A percentile compares a stretch with the other conserved stretches of the same genome.
Conservation (phyloP, 495 filamentous ascomycete species). For the Neurospora sp. region DNA sequence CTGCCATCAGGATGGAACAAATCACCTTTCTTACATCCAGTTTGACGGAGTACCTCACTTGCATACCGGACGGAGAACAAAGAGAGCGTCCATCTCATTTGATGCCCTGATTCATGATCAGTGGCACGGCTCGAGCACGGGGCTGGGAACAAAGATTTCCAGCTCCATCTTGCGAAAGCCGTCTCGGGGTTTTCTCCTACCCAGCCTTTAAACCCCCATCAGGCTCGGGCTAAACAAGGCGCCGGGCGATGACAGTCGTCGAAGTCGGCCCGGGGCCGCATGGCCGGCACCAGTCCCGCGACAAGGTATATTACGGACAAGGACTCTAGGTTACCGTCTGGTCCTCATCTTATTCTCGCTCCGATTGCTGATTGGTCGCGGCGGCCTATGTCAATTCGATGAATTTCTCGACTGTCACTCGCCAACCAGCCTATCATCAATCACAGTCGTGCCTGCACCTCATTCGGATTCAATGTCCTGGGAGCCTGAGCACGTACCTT, state of each 20-base stretch:
- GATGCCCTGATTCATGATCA: background rate
- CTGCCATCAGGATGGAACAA: too few species aligned
- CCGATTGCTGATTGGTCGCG: background rate
- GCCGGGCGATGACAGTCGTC: background rate
- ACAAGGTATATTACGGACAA: background rate
- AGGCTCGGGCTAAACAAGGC: background rate
- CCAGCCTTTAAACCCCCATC: background rate
- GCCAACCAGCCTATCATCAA: background rate
- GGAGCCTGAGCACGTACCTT: background rate
- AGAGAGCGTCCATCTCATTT: background rate
- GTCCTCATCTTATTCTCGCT: background rate
- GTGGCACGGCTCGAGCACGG: background rate
- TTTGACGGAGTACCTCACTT: too few species aligned
- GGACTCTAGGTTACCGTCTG: background rate
- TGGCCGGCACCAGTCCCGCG: background rate
- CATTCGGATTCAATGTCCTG: background rate
- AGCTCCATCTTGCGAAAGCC: background rate
- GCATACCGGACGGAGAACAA: background rate
- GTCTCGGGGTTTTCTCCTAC: background rate
- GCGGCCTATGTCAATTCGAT: background rate
- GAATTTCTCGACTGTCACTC: background rate
- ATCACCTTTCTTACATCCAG: too few species aligned
- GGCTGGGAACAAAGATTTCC: background rate
- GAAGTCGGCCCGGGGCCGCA: background rate
- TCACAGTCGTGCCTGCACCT: background rate